These are phyloP conservation scores for Fereydounia khargensis DNA, from an alignment of 1,284 basidiomycete genomes.

Conservation along the genomic window DNA sequence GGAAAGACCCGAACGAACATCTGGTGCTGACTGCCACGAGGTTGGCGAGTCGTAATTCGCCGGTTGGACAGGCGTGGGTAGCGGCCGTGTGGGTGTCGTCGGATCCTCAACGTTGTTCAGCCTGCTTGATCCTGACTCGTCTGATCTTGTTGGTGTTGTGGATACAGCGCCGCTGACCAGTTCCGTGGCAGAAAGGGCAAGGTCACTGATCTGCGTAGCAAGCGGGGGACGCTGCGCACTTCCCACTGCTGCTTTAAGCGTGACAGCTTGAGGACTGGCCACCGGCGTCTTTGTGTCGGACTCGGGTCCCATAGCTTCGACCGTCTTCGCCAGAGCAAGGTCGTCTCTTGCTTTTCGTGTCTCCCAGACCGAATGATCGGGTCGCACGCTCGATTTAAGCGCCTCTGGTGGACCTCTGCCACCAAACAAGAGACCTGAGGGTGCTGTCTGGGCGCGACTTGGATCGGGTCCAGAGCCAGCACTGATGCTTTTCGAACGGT, in stretches of 20 bases:
- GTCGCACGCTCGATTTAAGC: neutral
- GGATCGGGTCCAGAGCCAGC: too few relatives aligned
- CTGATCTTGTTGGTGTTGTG: neutral
- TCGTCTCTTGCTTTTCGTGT: neutral
- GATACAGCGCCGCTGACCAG: neutral
- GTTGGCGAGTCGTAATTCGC: conserved; percentile 6
- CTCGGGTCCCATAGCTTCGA: too few relatives aligned
- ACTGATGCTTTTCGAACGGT: too few relatives aligned
- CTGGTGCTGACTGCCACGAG: conserved; percentile 36
- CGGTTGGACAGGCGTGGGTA: conserved; percentile 37
- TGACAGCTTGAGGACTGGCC: too few relatives aligned
- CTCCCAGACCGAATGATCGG: neutral
- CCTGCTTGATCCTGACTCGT: too few relatives aligned
- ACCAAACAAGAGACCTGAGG: too few relatives aligned
- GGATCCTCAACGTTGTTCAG: conserved; percentile 3
- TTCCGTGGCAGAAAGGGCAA: conserved; percentile 6
- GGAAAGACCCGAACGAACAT: conserved; percentile 17
- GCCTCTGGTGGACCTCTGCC: neutral
- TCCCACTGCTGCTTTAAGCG: conserved; percentile 6
- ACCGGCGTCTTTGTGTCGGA: too few relatives aligned
- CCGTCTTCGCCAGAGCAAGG: neutral
- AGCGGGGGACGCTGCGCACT: conserved; percentile 4
- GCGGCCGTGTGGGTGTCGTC: conserved; percentile 11
- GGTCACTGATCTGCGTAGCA: conserved; percentile 5
- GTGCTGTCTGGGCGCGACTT: too few relatives aligned